A percentile compares a stretch with the other conserved stretches of the same genome.
These are phyloP conservation scores for Penicillium desertorum DNA, from an alignment of 495 filamentous ascomycete genomes.

Conservation along the genomic window DNA sequence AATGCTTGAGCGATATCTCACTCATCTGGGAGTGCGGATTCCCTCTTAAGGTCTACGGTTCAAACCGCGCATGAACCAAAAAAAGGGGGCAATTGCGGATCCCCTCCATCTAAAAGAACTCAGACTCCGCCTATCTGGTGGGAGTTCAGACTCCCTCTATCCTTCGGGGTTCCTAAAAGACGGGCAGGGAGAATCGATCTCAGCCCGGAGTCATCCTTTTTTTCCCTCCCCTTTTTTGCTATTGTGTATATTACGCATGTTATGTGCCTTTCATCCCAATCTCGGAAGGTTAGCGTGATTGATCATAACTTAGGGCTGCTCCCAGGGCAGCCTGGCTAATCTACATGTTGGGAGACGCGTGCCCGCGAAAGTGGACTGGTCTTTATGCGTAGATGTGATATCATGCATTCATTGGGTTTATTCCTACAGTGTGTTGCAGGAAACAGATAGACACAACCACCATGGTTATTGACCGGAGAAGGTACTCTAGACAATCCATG, in stretches of 20 bases:
- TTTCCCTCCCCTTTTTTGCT: too few species aligned
- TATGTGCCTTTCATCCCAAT: background rate
- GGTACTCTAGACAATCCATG: background rate
- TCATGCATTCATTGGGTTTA: background rate
- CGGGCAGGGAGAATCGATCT: background rate
- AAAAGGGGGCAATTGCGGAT: background rate
- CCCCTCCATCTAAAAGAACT: background rate
- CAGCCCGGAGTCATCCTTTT: too few species aligned
- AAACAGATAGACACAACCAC: background rate
- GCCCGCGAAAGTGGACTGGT: background rate
- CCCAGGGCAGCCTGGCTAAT: background rate
- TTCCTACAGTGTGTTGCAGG: background rate
- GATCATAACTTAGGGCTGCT: too few species aligned
- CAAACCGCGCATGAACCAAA: background rate
- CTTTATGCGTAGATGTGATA: background rate
- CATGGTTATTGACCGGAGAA: background rate
- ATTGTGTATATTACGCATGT: background rate
- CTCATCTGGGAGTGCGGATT: too few species aligned
- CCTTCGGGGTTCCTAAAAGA: too few species aligned
- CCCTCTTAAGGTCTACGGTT: background rate
- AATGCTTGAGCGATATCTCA: background rate
- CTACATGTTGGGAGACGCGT: background rate
- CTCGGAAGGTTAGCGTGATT: too few species aligned
- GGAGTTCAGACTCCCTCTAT: too few species aligned
- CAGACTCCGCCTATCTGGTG: too few species aligned